Evolutionary conservation across 345 rosid genomes (phyloP).

Genomic region (Cardiospermum halicacabum): DNA sequence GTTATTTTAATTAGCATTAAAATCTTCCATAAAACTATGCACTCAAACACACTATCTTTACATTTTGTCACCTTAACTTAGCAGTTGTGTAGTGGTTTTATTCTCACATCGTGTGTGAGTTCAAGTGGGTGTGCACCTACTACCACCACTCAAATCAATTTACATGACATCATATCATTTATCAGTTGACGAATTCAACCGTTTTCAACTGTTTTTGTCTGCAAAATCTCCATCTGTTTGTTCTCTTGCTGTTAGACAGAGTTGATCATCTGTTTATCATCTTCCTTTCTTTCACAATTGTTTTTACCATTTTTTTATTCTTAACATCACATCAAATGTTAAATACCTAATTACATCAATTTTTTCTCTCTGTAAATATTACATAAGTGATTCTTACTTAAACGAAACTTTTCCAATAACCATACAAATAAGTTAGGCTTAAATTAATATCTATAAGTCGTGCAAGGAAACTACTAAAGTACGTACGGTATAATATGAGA

Average conservation of each 20-base stretch:
- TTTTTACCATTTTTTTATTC: not conserved
- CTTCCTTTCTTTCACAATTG: not conserved
- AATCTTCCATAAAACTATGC: too few relatives aligned
- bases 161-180: not conserved
- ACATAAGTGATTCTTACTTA: not conserved
- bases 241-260: not conserved
- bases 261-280: conserved; percentile 10
- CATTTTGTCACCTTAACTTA: too few relatives aligned
- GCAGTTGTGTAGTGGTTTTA: too few relatives aligned
- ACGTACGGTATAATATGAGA: too few relatives aligned
- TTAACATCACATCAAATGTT: not conserved
- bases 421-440: not conserved
- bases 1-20: too few relatives aligned
- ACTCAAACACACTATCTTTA: too few relatives aligned
- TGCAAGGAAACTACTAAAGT: not conserved
- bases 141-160: not conserved
- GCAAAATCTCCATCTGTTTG: not conserved
- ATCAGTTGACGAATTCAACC: conserved; percentile 3
- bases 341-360: not conserved
- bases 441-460: not conserved
- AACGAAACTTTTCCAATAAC: not conserved
- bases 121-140: not conserved
- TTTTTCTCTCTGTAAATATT: too few relatives aligned
- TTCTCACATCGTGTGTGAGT: not conserved
- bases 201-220: conserved; percentile 8